Evolutionary conservation across 2,329 filamentous ascomycete genomes (phyloP), one percentile per base, ranked within the genome.

Genomic region (Fusarium sublunatum): DNA sequence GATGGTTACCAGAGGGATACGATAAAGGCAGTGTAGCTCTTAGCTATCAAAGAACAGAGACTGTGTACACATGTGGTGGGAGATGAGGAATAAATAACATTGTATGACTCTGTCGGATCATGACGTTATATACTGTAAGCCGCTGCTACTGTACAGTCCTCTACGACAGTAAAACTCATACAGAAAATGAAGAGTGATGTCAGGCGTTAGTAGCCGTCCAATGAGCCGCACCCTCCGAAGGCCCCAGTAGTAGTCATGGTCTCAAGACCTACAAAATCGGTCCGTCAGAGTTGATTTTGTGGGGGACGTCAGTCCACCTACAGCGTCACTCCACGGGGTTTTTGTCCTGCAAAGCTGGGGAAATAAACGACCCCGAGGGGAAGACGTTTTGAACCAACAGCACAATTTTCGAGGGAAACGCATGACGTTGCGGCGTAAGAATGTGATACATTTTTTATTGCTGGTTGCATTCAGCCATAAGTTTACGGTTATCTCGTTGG

Each of bases 231-330:
- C 13, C 3, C 29, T 12, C 25, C 40, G 31, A 42, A 53, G 39
- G 56, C 25, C 26, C 47, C 35, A 22, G 24, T 39, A 41, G 41
- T 46, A 11, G 19, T 43, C 12, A 43, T 49, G 58, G 60, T 55
- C 64, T 58, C 49, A 32, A 56, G 65, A 69, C 55, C 53, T 45
- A 11, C 46, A 54, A 70, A 19, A 70, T 70, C 68, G 68, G 68
- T 60, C 64, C 68, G 64, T 69, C 58, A 61, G 53, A 64, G 29
- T 44, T 42, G 53, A 63, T 55, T 45, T 62, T 40, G 43, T 44
- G 43, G 53, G 46, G 52, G 59, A 31, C 50, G 43, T 43, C 50
- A 53, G 50, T 58, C 58, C 29, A 29, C 13, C 22, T 19, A 12
- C 29, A 19, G 19, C 19, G 19, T 19, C 19, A 15, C 40, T 57